Base-by-base conservation (phyloP, 2,329 filamentous ascomycete species). In the Dissoconium aciculare region DNA sequence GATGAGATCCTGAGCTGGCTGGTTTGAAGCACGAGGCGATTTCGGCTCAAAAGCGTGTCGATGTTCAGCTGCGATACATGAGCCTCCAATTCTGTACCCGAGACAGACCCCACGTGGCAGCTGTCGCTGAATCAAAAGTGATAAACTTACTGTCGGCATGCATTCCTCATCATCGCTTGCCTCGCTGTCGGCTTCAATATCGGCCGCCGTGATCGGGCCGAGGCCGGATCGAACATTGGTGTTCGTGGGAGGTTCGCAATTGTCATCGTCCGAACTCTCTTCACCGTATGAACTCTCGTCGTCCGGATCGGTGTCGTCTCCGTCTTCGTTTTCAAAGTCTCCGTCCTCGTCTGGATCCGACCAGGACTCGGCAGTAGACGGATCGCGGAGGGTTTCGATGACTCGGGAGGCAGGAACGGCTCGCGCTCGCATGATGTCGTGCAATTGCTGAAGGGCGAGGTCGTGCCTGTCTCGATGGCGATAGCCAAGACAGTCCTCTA, bases 401-500 rank as follows among this genome's bases (percentile, higher is more conserved):
- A 43, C 39, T 12, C 75, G 67, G 13, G 63, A 58, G 14, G 69
- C 69, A 2, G 66, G 65, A 15, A 75, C 61, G 3, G 76, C 62
- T 27, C 73, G 69, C 27, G 79, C 83, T 16, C 79, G 82, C 37
- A 85, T 78, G 30, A 81, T 69, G 25, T 82, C 71, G 2, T 71
- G 64, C 51, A 93, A 75, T 32, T 73, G 71, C 31, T 68, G 66
- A 42, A 91, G 62, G 0, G 85, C 78, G 40, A 71, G 64, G 26
- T 70, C 61, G 44, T 92, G 83, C 26, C 82, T 71, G 11, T 62
- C 55, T 35, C 74, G 69, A 43, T 64, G 74, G 27, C 81, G 72
- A 48, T 77, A 93, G 8, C 84, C 85, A 33, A 92, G 72, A 53
- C 85, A 94, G 52, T 95, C 84, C 31, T 89, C 76, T 23, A 95